Conservation (phyloP, 441 rosid genomes). For the Rhodomyrtus psidioides region DNA sequence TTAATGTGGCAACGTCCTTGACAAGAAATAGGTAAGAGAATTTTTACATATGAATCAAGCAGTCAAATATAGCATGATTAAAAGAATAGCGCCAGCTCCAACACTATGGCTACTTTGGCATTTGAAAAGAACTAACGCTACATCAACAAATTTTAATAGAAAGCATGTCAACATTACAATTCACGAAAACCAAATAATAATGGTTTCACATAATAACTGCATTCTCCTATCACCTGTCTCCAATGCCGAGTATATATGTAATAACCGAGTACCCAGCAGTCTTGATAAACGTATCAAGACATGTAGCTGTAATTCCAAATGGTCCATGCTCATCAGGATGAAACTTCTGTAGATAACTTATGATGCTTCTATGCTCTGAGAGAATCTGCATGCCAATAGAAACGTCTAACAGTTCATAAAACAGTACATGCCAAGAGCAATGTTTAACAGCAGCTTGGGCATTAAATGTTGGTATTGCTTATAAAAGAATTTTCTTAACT, state of each 20-base stretch:
- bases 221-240: slow-evolving; percentile 63
- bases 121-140: neutral
- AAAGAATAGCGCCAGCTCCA: neutral
- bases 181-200: neutral
- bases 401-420: neutral
- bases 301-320: slow-evolving; percentile 88
- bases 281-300: slow-evolving; percentile 96
- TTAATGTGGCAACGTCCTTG: neutral
- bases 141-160: neutral
- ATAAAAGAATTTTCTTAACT: neutral
- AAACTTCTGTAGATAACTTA: slow-evolving; percentile 88
- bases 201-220: neutral
- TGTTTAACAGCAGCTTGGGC: neutral
- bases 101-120: neutral
- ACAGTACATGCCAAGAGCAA: neutral
- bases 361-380: slow-evolving; percentile 91
- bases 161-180: neutral
- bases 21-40: neutral
- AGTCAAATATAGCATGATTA: neutral
- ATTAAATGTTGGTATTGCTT: neutral
- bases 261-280: slow-evolving; percentile 99
- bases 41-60: neutral
- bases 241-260: slow-evolving; percentile 90
- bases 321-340: slow-evolving; percentile 97
- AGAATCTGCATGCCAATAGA: slow-evolving; percentile 55